A percentile compares a stretch with the other conserved stretches of the same genome.
phyloP scores from a whole-genome alignment of 306 rosid species.

The Trifolium subterraneum region DNA sequence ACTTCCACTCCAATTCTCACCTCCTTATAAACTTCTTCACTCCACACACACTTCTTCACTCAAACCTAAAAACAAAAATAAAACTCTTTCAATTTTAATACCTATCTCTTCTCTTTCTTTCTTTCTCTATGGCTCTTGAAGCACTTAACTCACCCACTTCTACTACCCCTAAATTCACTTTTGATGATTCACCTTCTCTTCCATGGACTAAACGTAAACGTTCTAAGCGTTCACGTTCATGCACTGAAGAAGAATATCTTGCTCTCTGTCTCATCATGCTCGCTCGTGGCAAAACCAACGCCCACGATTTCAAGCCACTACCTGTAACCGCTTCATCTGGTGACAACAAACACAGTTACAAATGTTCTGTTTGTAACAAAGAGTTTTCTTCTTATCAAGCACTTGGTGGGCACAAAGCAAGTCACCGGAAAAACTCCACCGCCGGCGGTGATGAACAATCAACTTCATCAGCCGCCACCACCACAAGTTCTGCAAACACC shows the following conservation, averaged over 20 bases:
- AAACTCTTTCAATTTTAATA: background rate
- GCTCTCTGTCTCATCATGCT: constrained; percentile 98
- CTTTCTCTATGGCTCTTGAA: constrained; percentile 63
- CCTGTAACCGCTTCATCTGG: background rate
- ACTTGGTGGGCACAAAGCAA: constrained; percentile 95
- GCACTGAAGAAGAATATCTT: constrained; percentile 89
- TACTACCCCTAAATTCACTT: constrained; percentile 55
- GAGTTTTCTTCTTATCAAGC: constrained; percentile 88
- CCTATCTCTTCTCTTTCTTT: background rate
- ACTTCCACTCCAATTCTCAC: constrained; percentile 60
- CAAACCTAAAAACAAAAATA: background rate
- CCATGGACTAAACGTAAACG: constrained; percentile 90
- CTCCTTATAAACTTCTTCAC: constrained; percentile 47
- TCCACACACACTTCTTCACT: constrained; percentile 30
- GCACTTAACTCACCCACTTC: constrained; percentile 81
- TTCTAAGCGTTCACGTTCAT: constrained; percentile 70
- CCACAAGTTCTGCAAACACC: constrained; percentile 50
- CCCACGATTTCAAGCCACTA: background rate
- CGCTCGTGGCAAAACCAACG: constrained; percentile 62
- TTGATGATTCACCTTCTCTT: constrained; percentile 46
- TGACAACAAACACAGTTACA: constrained; percentile 46
- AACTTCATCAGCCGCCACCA: constrained; percentile 61
- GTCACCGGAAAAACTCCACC: constrained; percentile 70
- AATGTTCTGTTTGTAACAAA: constrained; percentile 83
- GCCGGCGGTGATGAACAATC: constrained; percentile 53